A percentile compares a stretch with the other conserved stretches of the same genome.
phyloP scores from a whole-genome alignment of 2,329 filamentous ascomycete genomes.

The Gaeumannomyces tritici region DNA sequence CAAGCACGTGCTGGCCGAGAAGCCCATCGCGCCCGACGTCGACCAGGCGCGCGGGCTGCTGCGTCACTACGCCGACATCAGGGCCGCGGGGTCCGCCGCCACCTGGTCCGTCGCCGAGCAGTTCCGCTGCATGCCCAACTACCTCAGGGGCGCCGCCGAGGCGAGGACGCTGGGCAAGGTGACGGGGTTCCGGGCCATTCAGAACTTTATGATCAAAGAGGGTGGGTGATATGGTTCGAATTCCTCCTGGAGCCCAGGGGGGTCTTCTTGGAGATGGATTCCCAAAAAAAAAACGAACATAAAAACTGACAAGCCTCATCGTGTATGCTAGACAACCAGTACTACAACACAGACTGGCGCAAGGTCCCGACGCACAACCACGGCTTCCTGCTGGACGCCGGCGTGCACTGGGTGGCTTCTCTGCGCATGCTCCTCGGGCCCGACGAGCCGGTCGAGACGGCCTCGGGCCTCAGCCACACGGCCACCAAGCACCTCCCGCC shows the following conservation, averaged over 20 bases:
- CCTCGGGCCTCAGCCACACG: slow-evolving; percentile 41
- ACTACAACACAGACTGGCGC: slow-evolving; percentile 47
- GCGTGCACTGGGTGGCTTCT: slow-evolving; percentile 61
- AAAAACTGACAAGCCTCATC: neutral
- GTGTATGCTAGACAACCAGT: slow-evolving; percentile 26
- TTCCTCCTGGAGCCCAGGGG: too few relatives aligned
- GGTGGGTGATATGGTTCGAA: neutral
- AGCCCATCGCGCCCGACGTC: slow-evolving; percentile 53
- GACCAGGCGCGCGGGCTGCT: slow-evolving; percentile 15
- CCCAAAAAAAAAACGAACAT: neutral
- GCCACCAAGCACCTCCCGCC: slow-evolving; percentile 36
- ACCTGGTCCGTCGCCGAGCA: slow-evolving; percentile 63
- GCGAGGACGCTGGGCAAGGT: slow-evolving; percentile 42
- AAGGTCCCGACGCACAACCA: slow-evolving; percentile 63
- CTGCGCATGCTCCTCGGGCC: slow-evolving; percentile 48
- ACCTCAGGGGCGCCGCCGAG: slow-evolving; percentile 37
- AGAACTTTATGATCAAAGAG: slow-evolving; percentile 23
- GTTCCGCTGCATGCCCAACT: slow-evolving; percentile 52
- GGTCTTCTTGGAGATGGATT: too few relatives aligned
- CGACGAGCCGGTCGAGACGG: slow-evolving; percentile 31
- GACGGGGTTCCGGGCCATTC: slow-evolving; percentile 36
- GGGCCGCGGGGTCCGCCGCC: slow-evolving; percentile 12
- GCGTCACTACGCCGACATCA: slow-evolving; percentile 19
- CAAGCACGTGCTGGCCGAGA: slow-evolving; percentile 63
- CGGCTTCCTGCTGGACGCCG: slow-evolving; percentile 67